Percentiles rank a stretch among this genome's conserved stretches.
These are phyloP conservation scores for Yamadazyma endophytica DNA, from an alignment of 805 yeast genomes.

Conservation along the genomic window DNA sequence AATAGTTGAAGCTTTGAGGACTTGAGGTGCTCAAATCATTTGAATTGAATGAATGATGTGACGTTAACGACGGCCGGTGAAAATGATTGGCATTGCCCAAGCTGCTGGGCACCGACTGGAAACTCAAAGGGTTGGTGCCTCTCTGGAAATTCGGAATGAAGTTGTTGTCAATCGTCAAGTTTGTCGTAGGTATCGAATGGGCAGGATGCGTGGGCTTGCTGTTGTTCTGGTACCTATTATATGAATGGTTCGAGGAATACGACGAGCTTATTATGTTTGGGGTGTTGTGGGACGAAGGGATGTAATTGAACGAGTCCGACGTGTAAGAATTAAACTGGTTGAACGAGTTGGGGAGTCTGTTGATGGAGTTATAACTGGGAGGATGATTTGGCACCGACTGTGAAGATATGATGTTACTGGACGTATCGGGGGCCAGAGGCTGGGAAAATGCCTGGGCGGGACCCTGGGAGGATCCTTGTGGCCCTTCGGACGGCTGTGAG, in stretches of 20 bases:
- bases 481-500: conserved; percentile 2
- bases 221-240: conserved; percentile 18
- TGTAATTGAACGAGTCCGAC: conserved; percentile 21
- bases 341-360: conserved; percentile 2
- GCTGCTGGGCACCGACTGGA: conserved; percentile 2
- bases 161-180: conserved; percentile 41
- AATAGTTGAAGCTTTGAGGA: conserved; percentile 4
- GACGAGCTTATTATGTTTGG: conserved; percentile 40
- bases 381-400: background rate
- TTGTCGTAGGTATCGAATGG: conserved; percentile 52
- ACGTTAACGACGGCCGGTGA: background rate
- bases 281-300: conserved; percentile 41
- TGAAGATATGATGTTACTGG: background rate
- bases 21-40: no score
- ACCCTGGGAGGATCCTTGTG: conserved; percentile 2
- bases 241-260: conserved; percentile 38
- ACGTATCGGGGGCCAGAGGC: conserved; percentile 1
- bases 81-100: conserved; percentile 1
- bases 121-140: conserved; percentile 4
- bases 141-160: conserved; percentile 9
- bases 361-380: background rate
- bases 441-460: background rate
- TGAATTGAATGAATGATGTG: background rate
- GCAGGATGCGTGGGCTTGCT: conserved; percentile 12
- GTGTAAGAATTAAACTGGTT: conserved; percentile 4